These are phyloP conservation scores for Mortierella sp. DNA, from an alignment of 371 early-diverging fungal genomes.

Conservation along the genomic window DNA sequence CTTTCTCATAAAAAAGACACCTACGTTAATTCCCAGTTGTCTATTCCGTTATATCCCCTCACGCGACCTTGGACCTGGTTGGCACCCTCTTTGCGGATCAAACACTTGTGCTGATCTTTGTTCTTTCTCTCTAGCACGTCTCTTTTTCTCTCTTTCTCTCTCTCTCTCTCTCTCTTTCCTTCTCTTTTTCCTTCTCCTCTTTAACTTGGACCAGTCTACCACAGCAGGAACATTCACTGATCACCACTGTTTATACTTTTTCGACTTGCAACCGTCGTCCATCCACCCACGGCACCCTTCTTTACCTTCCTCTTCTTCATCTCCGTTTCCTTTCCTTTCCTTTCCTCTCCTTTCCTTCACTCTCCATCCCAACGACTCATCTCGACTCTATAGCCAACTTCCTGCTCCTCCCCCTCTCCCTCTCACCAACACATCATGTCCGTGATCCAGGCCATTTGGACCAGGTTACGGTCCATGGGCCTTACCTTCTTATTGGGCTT, in stretches of 20 bases:
- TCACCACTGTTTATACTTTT: too few relatives aligned
- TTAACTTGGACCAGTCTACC: too few relatives aligned
- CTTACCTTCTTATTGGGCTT: conserved; percentile 42
- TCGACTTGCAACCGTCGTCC: too few relatives aligned
- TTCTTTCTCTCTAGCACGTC: too few relatives aligned
- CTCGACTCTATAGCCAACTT: neutral
- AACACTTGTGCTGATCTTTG: neutral
- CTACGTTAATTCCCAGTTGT: neutral
- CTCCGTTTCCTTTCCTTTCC: neutral
- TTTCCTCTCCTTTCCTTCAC: neutral
- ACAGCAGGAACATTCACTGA: too few relatives aligned
- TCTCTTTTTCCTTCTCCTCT: too few relatives aligned
- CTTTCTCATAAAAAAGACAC: too few relatives aligned
- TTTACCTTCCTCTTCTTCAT: neutral
- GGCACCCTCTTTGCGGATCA: neutral
- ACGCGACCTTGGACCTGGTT: neutral
- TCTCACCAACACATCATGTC: neutral
- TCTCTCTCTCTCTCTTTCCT: neutral
- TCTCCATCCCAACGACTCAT: neutral
- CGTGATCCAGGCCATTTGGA: conserved; percentile 8
- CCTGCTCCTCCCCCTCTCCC: neutral
- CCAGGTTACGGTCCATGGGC: conserved; percentile 28
- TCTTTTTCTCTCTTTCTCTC: too few relatives aligned
- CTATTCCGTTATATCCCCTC: neutral
- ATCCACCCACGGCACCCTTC: too few relatives aligned